Base-by-base conservation (phyloP, 2,329 filamentous ascomycete genomes). In the Cytospora leucostoma region DNA sequence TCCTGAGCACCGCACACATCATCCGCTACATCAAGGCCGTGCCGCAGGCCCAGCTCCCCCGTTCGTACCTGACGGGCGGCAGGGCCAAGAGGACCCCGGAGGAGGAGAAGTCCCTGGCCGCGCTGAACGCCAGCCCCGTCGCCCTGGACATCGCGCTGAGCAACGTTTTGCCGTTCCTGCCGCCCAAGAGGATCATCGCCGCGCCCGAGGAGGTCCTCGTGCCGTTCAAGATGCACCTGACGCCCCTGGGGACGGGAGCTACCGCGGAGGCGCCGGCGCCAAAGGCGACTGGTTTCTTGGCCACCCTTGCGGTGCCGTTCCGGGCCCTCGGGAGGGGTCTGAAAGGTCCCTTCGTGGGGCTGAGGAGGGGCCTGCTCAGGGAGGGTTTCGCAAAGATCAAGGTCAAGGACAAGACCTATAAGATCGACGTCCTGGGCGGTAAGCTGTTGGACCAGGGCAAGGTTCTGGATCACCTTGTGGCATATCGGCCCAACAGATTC, bases 401-500 rank as follows among this genome's bases (percentile, higher is more conserved):
- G 58, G 74, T 86, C 15, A 75, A 81, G 12, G 80, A 77, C 19
- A 71, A 75, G 38, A 73, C 74, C 59, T 86, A 84, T 71, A 88
- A 86, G 75, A 72, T 88, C 27, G 86, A 88, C 68, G 77, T 87
- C 17, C 77, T 77, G 3, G 79, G 79, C 47, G 85, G 83, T 1
- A 87, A 84, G 76, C 82, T 82, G 27, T 77, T 87, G 56, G 86
- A 88, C 49, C 77, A 82, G 4, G 87, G 87, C 51, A 78, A 77
- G 61, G 83, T 83, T 4, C 71, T 89, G 59, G 86, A 88, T 73
- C 79, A 82, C 66, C 70, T 89, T 47, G 78, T 84, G 37, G 65
- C 65, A 70, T 67, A 44, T 35, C 59, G 56, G 13, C 65, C 63
- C 2, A 53, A 66, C 17, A 59, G 55, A 27, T 40, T 66, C 15